Conservation (phyloP, 2,329 filamentous ascomycete species). For the Trichoderma breve region DNA sequence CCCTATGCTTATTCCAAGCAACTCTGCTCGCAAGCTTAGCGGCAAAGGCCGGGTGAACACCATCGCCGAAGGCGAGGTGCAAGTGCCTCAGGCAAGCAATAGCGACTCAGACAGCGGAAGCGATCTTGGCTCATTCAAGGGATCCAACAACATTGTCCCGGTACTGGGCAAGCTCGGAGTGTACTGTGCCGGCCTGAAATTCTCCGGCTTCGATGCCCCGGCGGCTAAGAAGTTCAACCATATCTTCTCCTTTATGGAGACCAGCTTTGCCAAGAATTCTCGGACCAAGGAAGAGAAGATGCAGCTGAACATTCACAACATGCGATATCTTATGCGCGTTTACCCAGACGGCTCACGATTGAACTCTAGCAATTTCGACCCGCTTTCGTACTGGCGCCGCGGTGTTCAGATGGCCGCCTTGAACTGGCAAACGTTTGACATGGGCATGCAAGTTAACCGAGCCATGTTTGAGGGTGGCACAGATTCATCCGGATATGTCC, state of each 20-base stretch:
- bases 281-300: slow-evolving; percentile 73
- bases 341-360: slow-evolving; percentile 84
- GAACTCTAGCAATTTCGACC: slow-evolving; percentile 90
- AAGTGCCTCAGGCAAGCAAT: slow-evolving; percentile 50
- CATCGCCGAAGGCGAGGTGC: slow-evolving; percentile 57
- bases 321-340: slow-evolving; percentile 86
- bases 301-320: slow-evolving; percentile 84
- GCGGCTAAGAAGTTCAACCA: slow-evolving; percentile 90
- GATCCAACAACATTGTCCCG: slow-evolving; percentile 81
- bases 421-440: slow-evolving; percentile 97
- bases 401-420: slow-evolving; percentile 97
- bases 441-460: slow-evolving; percentile 93
- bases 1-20: slow-evolving; percentile 49
- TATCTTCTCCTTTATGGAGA: slow-evolving; percentile 92
- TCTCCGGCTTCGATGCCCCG: slow-evolving; percentile 71
- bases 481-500: slow-evolving; percentile 85
- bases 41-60: slow-evolving; percentile 56
- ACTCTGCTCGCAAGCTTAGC: slow-evolving; percentile 47
- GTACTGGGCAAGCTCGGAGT: slow-evolving; percentile 83
- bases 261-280: slow-evolving; percentile 78
- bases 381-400: slow-evolving; percentile 87
- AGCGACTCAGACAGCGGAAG: slow-evolving; percentile 77
- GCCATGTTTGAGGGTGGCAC: slow-evolving; percentile 93
- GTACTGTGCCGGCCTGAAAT: slow-evolving; percentile 72
- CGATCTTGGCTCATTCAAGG: slow-evolving; percentile 54